Base-by-base conservation (phyloP, 805 yeast species). In the Priceomyces haplophilus region DNA sequence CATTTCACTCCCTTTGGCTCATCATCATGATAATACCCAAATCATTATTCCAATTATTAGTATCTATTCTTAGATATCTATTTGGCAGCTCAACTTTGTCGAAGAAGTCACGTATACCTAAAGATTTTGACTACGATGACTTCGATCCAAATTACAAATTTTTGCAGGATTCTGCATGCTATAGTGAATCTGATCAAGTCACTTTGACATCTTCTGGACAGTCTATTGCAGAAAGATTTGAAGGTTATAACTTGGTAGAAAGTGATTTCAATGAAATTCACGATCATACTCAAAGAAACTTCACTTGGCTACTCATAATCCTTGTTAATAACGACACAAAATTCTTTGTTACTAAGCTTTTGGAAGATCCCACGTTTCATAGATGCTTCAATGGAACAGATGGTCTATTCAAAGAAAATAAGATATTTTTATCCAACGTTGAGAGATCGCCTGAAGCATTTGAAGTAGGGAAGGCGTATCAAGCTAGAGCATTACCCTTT, bases 11-110 rank as follows among this genome's bases (percentile, higher is more conserved):
- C 2, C 41, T 80, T 5, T 54, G 83, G 51, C 65, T 82, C 40
- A 54, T 82, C 1, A 50, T 84, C 2, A 58, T 82, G 56, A 47
- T 83, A 5, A 59, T 84, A 8, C 90, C 89, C 10, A 73, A 69
- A 43, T 50, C 80, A 1, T 37, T 79, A 7, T 62, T 78, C 37
- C 63, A 67, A 7, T 41, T 78, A 7, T 52, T 78, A 1, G 54
- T 68, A 8, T 69, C 78, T 1, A 51, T 62, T 3, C 46, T 63
- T 35, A 54, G 52, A 34, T 55, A 50, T 37, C 33, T 66, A 7
- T 52, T 62, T 33, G 63, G 65, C 2, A 37, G 35, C 15, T 34
- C 40, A 10, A 21, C 21, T 19, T 27, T n/a, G 15, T 15, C 36
- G 47, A 41, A 35, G 34, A 36, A 34, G 33, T 21, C 27, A 47